phyloP scores from a whole-genome alignment of 192 early-diverging fungal genomes.

The Ambispora gerdemannii region DNA sequence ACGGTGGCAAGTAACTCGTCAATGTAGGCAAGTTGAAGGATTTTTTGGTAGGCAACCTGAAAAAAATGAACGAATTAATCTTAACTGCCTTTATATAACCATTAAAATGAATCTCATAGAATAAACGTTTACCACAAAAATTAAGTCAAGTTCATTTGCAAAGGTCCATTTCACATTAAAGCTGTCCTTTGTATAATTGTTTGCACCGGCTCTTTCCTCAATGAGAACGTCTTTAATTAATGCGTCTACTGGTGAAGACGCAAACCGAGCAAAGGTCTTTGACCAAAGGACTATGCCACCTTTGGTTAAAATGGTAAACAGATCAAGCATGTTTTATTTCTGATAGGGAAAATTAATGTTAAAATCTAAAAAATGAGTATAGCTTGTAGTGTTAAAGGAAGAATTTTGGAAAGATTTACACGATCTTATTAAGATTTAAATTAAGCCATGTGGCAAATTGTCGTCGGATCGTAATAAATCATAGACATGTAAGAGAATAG shows the following conservation, averaged over 20 bases:
- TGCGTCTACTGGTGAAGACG: constrained; percentile 62
- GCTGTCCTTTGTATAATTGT: constrained; percentile 62
- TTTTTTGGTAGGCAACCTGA: constrained; percentile 83
- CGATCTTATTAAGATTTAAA: too few relatives aligned
- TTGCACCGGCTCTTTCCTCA: constrained; percentile 60
- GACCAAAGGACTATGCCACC: constrained; percentile 88
- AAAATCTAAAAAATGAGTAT: not conserved
- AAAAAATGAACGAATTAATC: not conserved
- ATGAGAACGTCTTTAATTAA: constrained; percentile 78
- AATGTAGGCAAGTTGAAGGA: constrained; percentile 79
- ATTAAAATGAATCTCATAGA: too few relatives aligned
- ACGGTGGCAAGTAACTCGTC: constrained; percentile 74
- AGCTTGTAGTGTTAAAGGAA: not conserved
- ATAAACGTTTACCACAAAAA: constrained; percentile 63
- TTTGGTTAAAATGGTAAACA: constrained; percentile 77
- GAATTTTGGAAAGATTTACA: not conserved
- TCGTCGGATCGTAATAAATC: too few relatives aligned
- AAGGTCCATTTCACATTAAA: constrained; percentile 78
- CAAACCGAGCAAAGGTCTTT: constrained; percentile 59
- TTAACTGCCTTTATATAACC: not conserved
- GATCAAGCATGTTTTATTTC: constrained; percentile 71
- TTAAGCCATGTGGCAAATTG: too few relatives aligned
- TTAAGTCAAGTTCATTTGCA: constrained; percentile 75
- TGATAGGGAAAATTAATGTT: not conserved
- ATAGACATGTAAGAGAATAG: too few relatives aligned